These are phyloP conservation scores for Achaetomium macrosporum DNA, from an alignment of 2,329 filamentous ascomycete genomes.

Conservation along the genomic window DNA sequence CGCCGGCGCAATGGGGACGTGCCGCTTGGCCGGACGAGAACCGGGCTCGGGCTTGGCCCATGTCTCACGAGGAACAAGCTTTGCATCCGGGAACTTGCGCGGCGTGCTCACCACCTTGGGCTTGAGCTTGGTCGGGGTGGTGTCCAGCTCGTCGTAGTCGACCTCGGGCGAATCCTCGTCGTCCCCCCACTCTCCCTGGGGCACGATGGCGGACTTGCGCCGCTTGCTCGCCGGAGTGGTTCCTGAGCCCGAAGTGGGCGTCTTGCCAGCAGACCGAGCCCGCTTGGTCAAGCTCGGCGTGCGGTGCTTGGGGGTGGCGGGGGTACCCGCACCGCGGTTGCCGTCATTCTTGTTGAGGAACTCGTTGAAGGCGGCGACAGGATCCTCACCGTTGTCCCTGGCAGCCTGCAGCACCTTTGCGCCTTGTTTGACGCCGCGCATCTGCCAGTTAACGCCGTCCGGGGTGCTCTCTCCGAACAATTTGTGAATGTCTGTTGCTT, in stretches of 20 bases:
- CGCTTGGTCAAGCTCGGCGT: conserved; percentile 10
- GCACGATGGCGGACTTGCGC: conserved; percentile 11
- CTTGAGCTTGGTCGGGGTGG: conserved; percentile 16
- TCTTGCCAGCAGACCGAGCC: conserved; percentile 5
- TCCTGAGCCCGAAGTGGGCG: not conserved
- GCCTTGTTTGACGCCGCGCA: conserved; percentile 49
- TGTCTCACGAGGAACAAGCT: not conserved
- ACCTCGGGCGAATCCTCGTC: conserved; percentile 24
- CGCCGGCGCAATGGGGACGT: not conserved
- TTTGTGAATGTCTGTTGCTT: conserved; percentile 48
- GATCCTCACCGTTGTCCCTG: conserved; percentile 41
- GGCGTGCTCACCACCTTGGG: conserved; percentile 4
- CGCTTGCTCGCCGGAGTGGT: conserved; percentile 16
- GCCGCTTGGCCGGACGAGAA: not conserved
- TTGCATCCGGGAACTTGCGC: not conserved
- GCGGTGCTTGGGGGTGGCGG: conserved; percentile 14
- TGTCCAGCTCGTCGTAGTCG: conserved; percentile 30
- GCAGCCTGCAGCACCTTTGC: conserved; percentile 43
- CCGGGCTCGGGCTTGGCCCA: not conserved
- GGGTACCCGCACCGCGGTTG: conserved; percentile 26
- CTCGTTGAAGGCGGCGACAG: conserved; percentile 35
- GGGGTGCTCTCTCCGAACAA: conserved; percentile 55
- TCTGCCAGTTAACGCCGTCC: conserved; percentile 55
- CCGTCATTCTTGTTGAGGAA: conserved; percentile 24
- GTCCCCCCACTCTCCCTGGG: conserved; percentile 6